Evolutionary conservation across 192 early-diverging fungal species (phyloP), one percentile per base, ranked within the genome.

Genomic region (Coemansia sp.): DNA sequence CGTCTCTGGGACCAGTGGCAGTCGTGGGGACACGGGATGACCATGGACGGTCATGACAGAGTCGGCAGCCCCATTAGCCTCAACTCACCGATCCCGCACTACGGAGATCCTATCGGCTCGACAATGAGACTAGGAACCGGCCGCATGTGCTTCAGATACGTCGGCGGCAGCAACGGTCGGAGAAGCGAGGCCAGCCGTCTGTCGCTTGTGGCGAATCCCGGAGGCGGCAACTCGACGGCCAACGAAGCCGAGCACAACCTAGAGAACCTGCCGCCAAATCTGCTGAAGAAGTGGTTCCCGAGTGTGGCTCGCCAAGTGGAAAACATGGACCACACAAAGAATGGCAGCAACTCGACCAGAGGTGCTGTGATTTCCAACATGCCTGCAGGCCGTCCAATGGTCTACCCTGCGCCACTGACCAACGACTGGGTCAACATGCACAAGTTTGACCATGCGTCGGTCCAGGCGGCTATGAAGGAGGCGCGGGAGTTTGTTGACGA

Each of bases 1-100:
- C 66, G 70, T 24, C 54, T 84, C 20, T 84, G 80, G 80, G 54
- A 50, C 39, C 44, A 61, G 52, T 82, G 80, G 78, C 83, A 84
- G 64, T 55, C 52, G 42, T 65, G 63, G 62, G 62, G 67, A 28
- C 67, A 70, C 23, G 42, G 11, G 13, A 35, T 27, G 37, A 70
- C 67, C 15, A 70, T 77, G 54, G 67, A 77, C 32, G 67, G 73
- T 25, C 39, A 47, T 36, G 59, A 67, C 41, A 40, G 52, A 39
- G 29, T 28, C 14, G 62, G 67, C 50, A 50, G 9, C 38, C 26
- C 58, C 1, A 59, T 69, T 29, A 50, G 58, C 9, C 51, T 77
- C 20, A 25, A 40, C 35, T 60, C 58, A 7, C 30, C 46, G 3
- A 26, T 77, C 1, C 58, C 73, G 22, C 46, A 64, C 58, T 77